Evolutionary conservation across 176 grass and related monocot genomes (phyloP), one percentile per base, ranked within the genome.

Genomic region (Echinochloa phyllopogon): DNA sequence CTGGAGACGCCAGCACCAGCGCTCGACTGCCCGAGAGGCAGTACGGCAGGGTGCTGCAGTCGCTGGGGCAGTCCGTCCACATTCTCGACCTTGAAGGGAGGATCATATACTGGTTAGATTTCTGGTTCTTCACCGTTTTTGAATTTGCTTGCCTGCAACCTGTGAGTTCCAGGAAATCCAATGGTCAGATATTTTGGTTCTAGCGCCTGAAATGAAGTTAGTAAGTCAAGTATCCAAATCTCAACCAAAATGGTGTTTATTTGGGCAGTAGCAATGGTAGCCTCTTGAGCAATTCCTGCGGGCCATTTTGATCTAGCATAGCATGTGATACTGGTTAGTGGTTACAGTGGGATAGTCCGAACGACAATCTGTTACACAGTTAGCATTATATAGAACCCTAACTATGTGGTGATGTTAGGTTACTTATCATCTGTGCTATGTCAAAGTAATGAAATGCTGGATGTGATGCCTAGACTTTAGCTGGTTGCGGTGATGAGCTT

Each of bases 71-170:
- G 73, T 92, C 94, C 16, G 94, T 99, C 44, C 86, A 99, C 76
- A 88, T 99, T 81, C 86, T 99, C 37, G 90, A 99, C 81, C 92
- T 96, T 44, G 84, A 96, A 41, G 90, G 94, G 20, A 80, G 86
- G 78, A 99, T 99, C 81, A 96, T 96, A 72, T 99, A 92, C 86
- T 99, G 97, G 96, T 95, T 57, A 87, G 84, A 60, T 94, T 82
- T 58, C 73, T 92, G 16, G 18, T 33, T 41, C 37, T 70, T 76
- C 62, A 38, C 38, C 2, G 10, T 84, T 43, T 69, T 27, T 84
- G 77, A 7, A 25, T 71, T 83, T 45, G 9, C 24, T 58, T 64
- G 55, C 82, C 25, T 39, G 8, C 5, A n/a, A 45, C 15, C 7
- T 55, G 33, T 0, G 13, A 53, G 75, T 65, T 66, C 4, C 18